These are phyloP conservation scores for Brassica carinata DNA, from an alignment of 345 rosid genomes.

Conservation along the genomic window DNA sequence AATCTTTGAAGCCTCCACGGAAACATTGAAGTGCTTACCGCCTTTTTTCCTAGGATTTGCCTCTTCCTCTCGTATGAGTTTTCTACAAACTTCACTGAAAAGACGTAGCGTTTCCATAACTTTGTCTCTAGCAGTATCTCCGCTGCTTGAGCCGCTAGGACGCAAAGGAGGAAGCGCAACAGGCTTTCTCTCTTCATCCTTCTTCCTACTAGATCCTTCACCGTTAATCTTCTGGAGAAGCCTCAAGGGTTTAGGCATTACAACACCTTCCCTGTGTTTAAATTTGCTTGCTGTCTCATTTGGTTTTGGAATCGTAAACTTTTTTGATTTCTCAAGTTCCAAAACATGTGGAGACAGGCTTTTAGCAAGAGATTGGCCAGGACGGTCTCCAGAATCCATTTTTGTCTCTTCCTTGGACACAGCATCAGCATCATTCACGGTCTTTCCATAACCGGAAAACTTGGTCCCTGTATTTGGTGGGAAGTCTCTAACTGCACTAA, in stretches of 20 bases:
- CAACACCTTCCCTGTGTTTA: slow-evolving; percentile 27
- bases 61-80: slow-evolving; percentile 69
- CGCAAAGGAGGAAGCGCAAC: slow-evolving; percentile 51
- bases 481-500: slow-evolving; percentile 54
- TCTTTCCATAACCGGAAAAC: slow-evolving; percentile 35
- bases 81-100: slow-evolving; percentile 60
- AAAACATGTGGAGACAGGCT: slow-evolving; percentile 20
- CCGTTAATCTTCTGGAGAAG: slow-evolving; percentile 7
- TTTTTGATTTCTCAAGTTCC: slow-evolving; percentile 17
- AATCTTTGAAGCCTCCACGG: slow-evolving; percentile 53
- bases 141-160: slow-evolving; percentile 25
- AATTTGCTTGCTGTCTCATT: slow-evolving; percentile 30
- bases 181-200: slow-evolving; percentile 15
- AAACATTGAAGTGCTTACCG: slow-evolving; percentile 45
- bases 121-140: slow-evolving; percentile 46
- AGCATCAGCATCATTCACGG: slow-evolving; percentile 1
- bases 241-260: slow-evolving; percentile 13
- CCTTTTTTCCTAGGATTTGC: slow-evolving; percentile 41
- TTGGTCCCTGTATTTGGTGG: slow-evolving; percentile 57
- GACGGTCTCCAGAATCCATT: slow-evolving; percentile 24
- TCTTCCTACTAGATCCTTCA: slow-evolving; percentile 23
- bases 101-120: slow-evolving; percentile 72
- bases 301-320: slow-evolving; percentile 23
- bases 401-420: slow-evolving; percentile 17
- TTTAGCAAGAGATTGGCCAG: slow-evolving; percentile 19